A percentile compares a stretch with the other conserved stretches of the same genome.
phyloP scores from a whole-genome alignment of 345 rosid species.

The Stellera chamaejasme region DNA sequence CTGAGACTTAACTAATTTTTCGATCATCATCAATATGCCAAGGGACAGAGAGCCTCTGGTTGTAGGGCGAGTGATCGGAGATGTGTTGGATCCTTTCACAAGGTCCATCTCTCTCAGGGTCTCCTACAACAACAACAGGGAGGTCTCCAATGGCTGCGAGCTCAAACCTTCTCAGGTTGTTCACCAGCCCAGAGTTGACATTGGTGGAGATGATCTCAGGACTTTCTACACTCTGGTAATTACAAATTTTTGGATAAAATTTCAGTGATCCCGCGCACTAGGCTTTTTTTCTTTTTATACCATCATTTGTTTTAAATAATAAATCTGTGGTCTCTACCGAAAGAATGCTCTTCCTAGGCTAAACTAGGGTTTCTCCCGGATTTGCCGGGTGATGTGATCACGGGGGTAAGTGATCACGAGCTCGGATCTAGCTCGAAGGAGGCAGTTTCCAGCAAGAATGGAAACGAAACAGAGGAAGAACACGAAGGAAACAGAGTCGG shows the following conservation, averaged over 20 bases:
- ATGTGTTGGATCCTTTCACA: conserved; percentile 50
- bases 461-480: too few species aligned
- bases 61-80: conserved; percentile 63
- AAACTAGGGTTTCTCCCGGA: too few species aligned
- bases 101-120: conserved; percentile 37
- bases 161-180: conserved; percentile 51
- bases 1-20: too few species aligned
- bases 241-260: too few species aligned
- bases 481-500: too few species aligned
- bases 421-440: too few species aligned
- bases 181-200: conserved; percentile 43
- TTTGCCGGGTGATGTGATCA: too few species aligned
- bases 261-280: neutral
- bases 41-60: conserved; percentile 54
- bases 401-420: too few species aligned
- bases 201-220: conserved; percentile 60
- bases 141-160: conserved; percentile 46
- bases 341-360: too few species aligned
- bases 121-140: conserved; percentile 18
- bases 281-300: neutral
- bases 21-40: conserved; percentile 20
- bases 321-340: too few species aligned
- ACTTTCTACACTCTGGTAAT: conserved; percentile 62
- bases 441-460: too few species aligned
- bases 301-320: neutral